A percentile compares a stretch with the other conserved stretches of the same genome.
phyloP scores from a whole-genome alignment of 2,329 filamentous ascomycete species.

The Fusarium phyllophilum region DNA sequence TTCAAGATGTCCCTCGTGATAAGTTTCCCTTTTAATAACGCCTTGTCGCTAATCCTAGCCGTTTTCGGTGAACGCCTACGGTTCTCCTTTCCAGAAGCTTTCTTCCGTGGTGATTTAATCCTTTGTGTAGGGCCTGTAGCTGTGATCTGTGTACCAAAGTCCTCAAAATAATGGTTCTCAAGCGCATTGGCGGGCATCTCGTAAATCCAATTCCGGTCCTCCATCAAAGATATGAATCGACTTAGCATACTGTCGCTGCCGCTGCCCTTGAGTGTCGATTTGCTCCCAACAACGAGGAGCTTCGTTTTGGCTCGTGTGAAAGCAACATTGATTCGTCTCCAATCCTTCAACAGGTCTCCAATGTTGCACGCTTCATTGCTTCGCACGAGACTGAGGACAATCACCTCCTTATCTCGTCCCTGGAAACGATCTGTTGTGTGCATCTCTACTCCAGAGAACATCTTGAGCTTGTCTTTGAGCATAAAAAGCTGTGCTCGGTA shows the following conservation, averaged over 20 bases:
- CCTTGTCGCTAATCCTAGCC: conserved; percentile 68
- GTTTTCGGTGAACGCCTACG: conserved; percentile 61
- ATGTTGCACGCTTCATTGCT: conserved; percentile 85
- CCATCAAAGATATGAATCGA: conserved; percentile 80
- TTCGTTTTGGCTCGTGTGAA: conserved; percentile 95
- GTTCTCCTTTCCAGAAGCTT: conserved; percentile 56
- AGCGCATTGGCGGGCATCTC: conserved; percentile 73
- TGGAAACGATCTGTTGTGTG: conserved; percentile 98
- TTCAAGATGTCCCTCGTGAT: conserved; percentile 83
- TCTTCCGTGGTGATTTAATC: conserved; percentile 46
- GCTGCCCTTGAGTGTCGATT: conserved; percentile 78
- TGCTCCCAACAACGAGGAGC: conserved; percentile 86
- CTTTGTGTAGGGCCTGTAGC: conserved; percentile 45
- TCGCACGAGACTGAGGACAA: conserved; percentile 87
- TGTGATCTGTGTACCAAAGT: conserved; percentile 61
- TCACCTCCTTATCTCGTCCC: conserved; percentile 92
- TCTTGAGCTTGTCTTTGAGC: conserved; percentile 76
- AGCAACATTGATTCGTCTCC: conserved; percentile 93
- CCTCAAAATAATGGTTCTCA: conserved; percentile 75
- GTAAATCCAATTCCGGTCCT: conserved; percentile 80
- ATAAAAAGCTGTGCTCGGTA: conserved; percentile 92
- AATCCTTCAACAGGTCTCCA: conserved; percentile 92
- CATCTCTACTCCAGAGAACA: conserved; percentile 78
- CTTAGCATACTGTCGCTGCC: conserved; percentile 80
- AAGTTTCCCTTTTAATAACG: conserved; percentile 72